Percentiles rank a stretch among this genome's conserved stretches.
These are phyloP conservation scores for Penicillium hesseltinei DNA, from an alignment of 2,329 filamentous ascomycete genomes.

Conservation along the genomic window DNA sequence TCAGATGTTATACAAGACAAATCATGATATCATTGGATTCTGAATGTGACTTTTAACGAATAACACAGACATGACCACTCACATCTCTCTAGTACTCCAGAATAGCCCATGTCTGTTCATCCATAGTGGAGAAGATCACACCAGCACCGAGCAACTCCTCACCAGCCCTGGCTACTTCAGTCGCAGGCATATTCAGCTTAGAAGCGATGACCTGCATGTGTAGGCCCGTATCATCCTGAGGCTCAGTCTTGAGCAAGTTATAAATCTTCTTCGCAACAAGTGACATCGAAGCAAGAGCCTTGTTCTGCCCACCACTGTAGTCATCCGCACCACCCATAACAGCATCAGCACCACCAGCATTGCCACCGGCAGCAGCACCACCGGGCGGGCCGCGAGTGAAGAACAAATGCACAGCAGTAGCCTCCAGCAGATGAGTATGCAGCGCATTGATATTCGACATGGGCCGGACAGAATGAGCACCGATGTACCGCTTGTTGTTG, in stretches of 20 bases:
- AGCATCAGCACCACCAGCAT: constrained; percentile 41
- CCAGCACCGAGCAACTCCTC: constrained; percentile 75
- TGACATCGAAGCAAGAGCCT: constrained; percentile 51
- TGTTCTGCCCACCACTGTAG: constrained; percentile 23
- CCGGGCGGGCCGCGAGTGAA: constrained; percentile 67
- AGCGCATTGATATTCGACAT: constrained; percentile 88
- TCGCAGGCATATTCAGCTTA: constrained; percentile 62
- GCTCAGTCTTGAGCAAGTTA: constrained; percentile 63
- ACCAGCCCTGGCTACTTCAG: constrained; percentile 71
- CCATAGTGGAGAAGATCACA: constrained; percentile 83
- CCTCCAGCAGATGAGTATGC: constrained; percentile 86
- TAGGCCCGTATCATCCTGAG: constrained; percentile 76
- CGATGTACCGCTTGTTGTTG: constrained; percentile 77
- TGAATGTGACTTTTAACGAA: constrained; percentile 8
- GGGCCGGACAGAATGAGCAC: constrained; percentile 75
- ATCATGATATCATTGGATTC: constrained; percentile 29
- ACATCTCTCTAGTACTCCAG: constrained; percentile 53
- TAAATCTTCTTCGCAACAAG: constrained; percentile 67
- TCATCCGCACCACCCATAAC: constrained; percentile 38
- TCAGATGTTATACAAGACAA: constrained; percentile 1
- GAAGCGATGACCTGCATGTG: constrained; percentile 75
- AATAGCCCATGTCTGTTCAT: constrained; percentile 89
- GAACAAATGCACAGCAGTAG: constrained; percentile 81
- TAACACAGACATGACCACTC: constrained; percentile 31
- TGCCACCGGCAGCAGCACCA: constrained; percentile 47